Evolutionary conservation across 371 early-diverging fungal species (phyloP).

Genomic region (Fennellomyces sp.): DNA sequence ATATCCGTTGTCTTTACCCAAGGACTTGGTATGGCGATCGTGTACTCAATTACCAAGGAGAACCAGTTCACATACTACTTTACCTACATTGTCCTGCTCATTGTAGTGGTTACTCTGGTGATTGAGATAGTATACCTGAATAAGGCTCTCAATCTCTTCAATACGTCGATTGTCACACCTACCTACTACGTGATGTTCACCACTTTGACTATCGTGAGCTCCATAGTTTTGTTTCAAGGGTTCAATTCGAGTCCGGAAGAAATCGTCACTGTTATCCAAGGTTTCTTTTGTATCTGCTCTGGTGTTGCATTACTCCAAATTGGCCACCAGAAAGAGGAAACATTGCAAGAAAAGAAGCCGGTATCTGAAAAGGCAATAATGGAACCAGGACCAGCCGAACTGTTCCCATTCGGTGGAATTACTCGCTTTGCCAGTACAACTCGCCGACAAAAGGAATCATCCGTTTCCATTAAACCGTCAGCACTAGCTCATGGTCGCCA

Average conservation of each 20-base stretch:
- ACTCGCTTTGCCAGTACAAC: constrained; percentile 5
- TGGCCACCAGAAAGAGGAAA: constrained; percentile 23
- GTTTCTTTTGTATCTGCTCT: constrained; percentile 87
- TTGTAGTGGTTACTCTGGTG: constrained; percentile 76
- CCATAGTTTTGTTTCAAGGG: constrained; percentile 85
- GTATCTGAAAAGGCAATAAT: not conserved
- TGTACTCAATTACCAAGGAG: constrained; percentile 78
- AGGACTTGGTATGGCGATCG: constrained; percentile 90
- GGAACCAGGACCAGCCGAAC: constrained; percentile 2
- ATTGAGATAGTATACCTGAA: constrained; percentile 95
- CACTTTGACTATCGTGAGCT: constrained; percentile 88
- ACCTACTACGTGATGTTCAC: constrained; percentile 96
- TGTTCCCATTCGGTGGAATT: constrained; percentile 7
- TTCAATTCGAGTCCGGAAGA: constrained; percentile 75
- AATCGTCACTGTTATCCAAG: constrained; percentile 83
- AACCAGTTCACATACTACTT: constrained; percentile 90
- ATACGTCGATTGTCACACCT: constrained; percentile 88
- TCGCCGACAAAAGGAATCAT: not conserved
- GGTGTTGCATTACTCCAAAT: constrained; percentile 45
- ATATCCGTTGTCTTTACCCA: constrained; percentile 93
- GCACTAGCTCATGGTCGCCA: not conserved
- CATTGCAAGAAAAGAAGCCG: not conserved
- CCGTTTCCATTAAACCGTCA: not conserved
- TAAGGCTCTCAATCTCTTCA: constrained; percentile 93
- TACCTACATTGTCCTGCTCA: constrained; percentile 79